Evolutionary conservation across 257 asterid species (phyloP).

Genomic region (Salvia hispanica): DNA sequence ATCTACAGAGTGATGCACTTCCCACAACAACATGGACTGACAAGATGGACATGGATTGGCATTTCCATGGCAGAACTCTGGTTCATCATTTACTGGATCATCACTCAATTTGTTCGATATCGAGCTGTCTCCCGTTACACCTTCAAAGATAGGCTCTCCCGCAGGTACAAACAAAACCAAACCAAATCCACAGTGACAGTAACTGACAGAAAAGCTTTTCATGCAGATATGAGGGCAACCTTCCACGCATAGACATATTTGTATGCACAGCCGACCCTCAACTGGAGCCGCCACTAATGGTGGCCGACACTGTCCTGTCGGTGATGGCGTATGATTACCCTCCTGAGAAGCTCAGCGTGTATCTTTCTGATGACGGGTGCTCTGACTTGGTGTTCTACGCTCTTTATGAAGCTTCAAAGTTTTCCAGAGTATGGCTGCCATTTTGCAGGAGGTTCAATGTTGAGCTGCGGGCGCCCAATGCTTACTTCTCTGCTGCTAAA

Average conservation of each 20-base stretch:
- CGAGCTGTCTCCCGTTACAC: conserved; percentile 8
- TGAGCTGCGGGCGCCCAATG: background rate
- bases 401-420: conserved; percentile 7
- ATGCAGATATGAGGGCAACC: conserved; percentile 4
- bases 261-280: conserved; percentile 19
- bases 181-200: no score
- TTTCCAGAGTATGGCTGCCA: conserved; percentile 26
- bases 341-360: conserved; percentile 12
- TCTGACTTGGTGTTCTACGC: conserved; percentile 16
- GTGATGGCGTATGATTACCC: conserved; percentile 24
- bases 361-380: conserved; percentile 17
- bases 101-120: conserved; percentile 9
- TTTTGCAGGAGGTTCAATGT: conserved; percentile 2
- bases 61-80: conserved; percentile 23
- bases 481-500: background rate
- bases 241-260: conserved; percentile 18
- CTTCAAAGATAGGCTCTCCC: conserved; percentile 24
- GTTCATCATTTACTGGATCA: conserved; percentile 20
- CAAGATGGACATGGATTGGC: conserved; percentile 17
- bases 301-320: conserved; percentile 24
- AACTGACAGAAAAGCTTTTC: no score
- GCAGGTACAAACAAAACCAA: background rate
- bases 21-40: background rate
- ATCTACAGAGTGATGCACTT: conserved; percentile 1
- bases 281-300: conserved; percentile 19